These are phyloP conservation scores for Fusarium denticulatum DNA, from an alignment of 2,329 filamentous ascomycete genomes.

Conservation along the genomic window DNA sequence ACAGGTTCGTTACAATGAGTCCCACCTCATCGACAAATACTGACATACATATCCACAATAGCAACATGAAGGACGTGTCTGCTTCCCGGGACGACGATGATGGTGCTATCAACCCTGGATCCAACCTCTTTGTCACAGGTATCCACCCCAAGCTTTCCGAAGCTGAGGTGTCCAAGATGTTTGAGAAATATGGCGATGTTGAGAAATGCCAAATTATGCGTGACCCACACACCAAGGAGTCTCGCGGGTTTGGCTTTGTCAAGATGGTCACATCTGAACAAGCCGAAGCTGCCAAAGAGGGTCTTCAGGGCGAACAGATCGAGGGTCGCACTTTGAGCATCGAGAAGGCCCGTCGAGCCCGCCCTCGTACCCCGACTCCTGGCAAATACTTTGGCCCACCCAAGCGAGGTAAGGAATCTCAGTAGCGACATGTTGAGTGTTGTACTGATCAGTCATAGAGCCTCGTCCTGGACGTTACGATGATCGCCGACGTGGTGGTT, in stretches of 20 bases:
- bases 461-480: constrained; percentile 60
- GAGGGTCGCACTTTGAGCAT: constrained; percentile 97
- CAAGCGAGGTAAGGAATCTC: constrained; percentile 81
- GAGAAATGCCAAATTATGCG: constrained; percentile 99
- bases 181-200: constrained; percentile 98
- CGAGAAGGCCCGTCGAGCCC: constrained; percentile 95
- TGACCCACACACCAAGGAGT: constrained; percentile 98
- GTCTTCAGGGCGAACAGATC: constrained; percentile 91
- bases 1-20: constrained; percentile 38
- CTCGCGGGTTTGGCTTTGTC: constrained; percentile 98
- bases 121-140: constrained; percentile 98
- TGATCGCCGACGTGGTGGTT: constrained; percentile 71
- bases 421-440: not conserved
- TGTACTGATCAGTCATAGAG: constrained; percentile 44
- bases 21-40: not conserved
- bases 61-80: constrained; percentile 64
- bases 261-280: constrained; percentile 97
- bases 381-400: constrained; percentile 99
- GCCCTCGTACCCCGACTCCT: constrained; percentile 93
- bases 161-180: constrained; percentile 90
- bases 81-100: constrained; percentile 72
- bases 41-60: constrained; percentile 34
- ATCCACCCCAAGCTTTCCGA: constrained; percentile 94
- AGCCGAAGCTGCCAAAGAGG: constrained; percentile 96
- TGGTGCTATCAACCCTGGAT: constrained; percentile 88